Evolutionary conservation across 2,329 filamentous ascomycete genomes (phyloP).

Genomic region (Coniochaeta sp.): DNA sequence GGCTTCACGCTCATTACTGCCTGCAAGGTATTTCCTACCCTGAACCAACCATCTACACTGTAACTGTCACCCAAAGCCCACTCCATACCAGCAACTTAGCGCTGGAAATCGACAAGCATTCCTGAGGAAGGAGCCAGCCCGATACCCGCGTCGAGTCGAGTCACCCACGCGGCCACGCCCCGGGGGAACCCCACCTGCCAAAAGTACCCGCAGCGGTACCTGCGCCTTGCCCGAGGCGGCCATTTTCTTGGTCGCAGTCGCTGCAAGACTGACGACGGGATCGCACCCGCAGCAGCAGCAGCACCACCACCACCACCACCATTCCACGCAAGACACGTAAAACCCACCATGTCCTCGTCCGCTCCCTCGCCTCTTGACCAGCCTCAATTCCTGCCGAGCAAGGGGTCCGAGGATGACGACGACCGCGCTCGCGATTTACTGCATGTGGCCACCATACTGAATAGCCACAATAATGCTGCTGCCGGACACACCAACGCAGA

Average conservation of each 20-base stretch:
- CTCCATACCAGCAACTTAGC: too few relatives aligned
- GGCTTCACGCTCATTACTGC: too few relatives aligned
- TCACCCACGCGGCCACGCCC: too few relatives aligned
- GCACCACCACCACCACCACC: too few relatives aligned
- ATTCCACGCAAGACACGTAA: not conserved
- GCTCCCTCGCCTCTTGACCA: not conserved
- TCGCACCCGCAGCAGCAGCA: not conserved
- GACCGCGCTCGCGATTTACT: not conserved
- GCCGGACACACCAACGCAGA: not conserved
- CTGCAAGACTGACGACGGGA: not conserved
- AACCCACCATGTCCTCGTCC: not conserved
- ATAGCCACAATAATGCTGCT: not conserved
- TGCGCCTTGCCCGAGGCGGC: not conserved
- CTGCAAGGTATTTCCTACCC: too few relatives aligned
- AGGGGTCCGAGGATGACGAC: not conserved
- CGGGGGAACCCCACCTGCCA: not conserved
- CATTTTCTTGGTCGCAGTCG: not conserved
- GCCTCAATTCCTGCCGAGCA: not conserved
- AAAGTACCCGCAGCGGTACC: not conserved
- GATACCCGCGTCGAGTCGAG: not conserved
- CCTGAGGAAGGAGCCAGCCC: not conserved
- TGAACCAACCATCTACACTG: too few relatives aligned
- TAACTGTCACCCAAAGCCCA: too few relatives aligned
- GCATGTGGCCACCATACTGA: not conserved
- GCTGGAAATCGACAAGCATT: too few relatives aligned